phyloP scores from a whole-genome alignment of 169 alveolate species.

The Cyclospora cayetanensis region DNA sequence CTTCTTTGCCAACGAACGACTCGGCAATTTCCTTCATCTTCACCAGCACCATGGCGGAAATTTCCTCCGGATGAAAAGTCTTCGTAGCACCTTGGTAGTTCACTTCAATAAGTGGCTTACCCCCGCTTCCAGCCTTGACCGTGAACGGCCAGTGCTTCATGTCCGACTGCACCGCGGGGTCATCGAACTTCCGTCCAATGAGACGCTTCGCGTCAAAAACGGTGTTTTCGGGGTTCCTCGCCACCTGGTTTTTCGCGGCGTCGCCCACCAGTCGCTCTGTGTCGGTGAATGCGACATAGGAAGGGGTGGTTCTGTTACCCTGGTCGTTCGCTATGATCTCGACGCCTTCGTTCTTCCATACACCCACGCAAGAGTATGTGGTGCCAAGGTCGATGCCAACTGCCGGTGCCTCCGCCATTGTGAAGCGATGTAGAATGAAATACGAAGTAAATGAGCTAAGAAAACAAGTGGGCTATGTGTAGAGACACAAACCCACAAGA shows the following conservation, averaged over 20 bases:
- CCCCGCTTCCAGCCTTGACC: slow-evolving; percentile 84
- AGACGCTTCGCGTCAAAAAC: slow-evolving; percentile 97
- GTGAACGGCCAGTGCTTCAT: slow-evolving; percentile 96
- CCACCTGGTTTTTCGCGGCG: slow-evolving; percentile 97
- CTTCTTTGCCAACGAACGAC: slow-evolving; percentile 93
- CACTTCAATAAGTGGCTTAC: slow-evolving; percentile 95
- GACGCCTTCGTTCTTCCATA: slow-evolving; percentile 97
- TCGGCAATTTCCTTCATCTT: slow-evolving; percentile 98
- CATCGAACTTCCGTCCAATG: slow-evolving; percentile 97
- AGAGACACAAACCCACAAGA: background rate
- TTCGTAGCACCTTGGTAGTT: slow-evolving; percentile 90
- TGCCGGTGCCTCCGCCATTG: slow-evolving; percentile 70
- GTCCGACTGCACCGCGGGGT: slow-evolving; percentile 95
- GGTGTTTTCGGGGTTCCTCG: slow-evolving; percentile 97
- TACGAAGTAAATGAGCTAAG: background rate
- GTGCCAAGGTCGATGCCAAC: slow-evolving; percentile 99
- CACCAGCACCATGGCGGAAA: slow-evolving; percentile 96
- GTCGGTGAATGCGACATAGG: slow-evolving; percentile 98
- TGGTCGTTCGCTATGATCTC: slow-evolving; percentile 98
- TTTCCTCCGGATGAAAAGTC: slow-evolving; percentile 98
- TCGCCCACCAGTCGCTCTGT: slow-evolving; percentile 98
- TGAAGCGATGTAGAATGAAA: background rate
- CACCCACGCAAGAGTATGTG: slow-evolving; percentile 98
- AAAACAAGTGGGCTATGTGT: background rate
- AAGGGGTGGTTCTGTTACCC: slow-evolving; percentile 99